Evolutionary conservation across 129 eudicot species (phyloP), one percentile per base, ranked within the genome.

Genomic region (Scalesia atractyloides): DNA sequence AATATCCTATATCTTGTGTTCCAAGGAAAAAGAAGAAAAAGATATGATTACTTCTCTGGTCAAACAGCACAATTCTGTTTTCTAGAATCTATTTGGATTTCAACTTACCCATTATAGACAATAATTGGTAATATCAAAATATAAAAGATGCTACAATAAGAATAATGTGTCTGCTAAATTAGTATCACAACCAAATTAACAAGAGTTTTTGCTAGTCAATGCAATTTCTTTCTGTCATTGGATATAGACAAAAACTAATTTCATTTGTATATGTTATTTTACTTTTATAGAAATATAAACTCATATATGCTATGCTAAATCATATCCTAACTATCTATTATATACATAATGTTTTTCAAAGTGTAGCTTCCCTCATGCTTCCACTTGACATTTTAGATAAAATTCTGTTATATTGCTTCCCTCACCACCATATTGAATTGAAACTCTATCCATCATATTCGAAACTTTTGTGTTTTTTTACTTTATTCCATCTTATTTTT

Each of bases 41-140:
- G 47, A 59, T 72, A 43, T 14, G 68, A 36, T 44, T 59, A 59
- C 59, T 59, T 44, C 3, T 46, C 49, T 30, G 69, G 69, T 73
- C 77, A 73, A 73, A 61, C 60, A 18, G 18, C 59, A 59, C 24
- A 39, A 57, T 73, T 73, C 63, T 46, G 61, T 73, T 73, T 54
- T 30, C 36, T 16, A 59, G 68, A 73, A 73, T 73, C 43, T 59
- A 43, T 24, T 47, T 72, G 12, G 47, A 73, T 36, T 63, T 46
- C 61, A 46, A 46, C 70, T 64, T 47, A 61, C 16, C 68, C 70
- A 73, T 41, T 41, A 41, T 20, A 47, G 49, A 9, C 77, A 73
- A 46, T 61, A 61, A 62, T 62, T 61, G 61, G 24, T 19, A 8
- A 60, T 73, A 73, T 73, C 61, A 73, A 30, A 61, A 7, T 47